phyloP scores from a whole-genome alignment of 495 filamentous ascomycete genomes.

The Talaromyces liani region DNA sequence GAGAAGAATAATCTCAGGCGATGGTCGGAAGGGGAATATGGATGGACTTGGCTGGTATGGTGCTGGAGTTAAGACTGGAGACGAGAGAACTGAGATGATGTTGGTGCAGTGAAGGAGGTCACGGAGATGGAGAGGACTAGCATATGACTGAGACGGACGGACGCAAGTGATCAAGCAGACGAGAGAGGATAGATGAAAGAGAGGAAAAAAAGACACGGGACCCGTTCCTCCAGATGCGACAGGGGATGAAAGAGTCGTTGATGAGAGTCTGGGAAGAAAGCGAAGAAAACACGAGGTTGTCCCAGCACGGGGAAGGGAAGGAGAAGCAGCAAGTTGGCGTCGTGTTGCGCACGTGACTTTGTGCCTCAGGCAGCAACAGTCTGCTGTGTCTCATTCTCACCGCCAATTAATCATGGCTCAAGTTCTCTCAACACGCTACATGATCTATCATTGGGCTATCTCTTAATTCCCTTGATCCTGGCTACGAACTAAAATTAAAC shows the following conservation, averaged over 20 bases:
- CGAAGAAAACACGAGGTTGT: too few species aligned
- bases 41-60: slow-evolving; percentile 26
- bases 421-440: not conserved
- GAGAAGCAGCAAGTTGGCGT: not conserved
- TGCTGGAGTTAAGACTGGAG: slow-evolving; percentile 22
- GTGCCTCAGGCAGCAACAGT: not conserved
- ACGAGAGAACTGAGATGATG: slow-evolving; percentile 20
- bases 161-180: not conserved
- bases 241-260: not conserved
- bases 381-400: not conserved
- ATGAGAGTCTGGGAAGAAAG: not conserved
- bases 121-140: slow-evolving; percentile 18
- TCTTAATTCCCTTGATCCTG: not conserved
- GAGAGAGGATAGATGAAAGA: not conserved
- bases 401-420: not conserved
- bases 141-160: not conserved
- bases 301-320: too few species aligned
- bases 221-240: slow-evolving; percentile 1
- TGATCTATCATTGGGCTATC: not conserved
- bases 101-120: slow-evolving; percentile 13
- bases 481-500: not conserved
- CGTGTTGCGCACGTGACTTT: not conserved
- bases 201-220: not conserved
- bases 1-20: slow-evolving; percentile 54
- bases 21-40: slow-evolving; percentile 18